Evolutionary conservation across 1,284 basidiomycete genomes (phyloP).

Genomic region (Rugosomyces carneus): DNA sequence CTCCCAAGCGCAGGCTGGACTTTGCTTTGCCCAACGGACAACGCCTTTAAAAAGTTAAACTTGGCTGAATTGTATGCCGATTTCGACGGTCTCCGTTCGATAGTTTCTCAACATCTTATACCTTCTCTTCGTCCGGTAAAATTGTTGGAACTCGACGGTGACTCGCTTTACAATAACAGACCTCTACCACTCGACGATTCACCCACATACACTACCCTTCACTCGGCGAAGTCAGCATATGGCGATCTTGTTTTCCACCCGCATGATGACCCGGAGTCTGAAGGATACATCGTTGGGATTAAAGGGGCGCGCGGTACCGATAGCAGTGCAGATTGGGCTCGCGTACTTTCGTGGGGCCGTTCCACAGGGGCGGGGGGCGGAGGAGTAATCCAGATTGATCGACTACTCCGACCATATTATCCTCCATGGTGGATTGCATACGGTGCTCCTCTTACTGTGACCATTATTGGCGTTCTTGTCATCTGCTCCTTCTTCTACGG

Average conservation of each 20-base stretch:
- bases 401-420: constrained; percentile 78
- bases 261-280: constrained; percentile 35
- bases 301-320: constrained; percentile 78
- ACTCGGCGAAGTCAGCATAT: constrained; percentile 55
- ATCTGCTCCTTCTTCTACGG: constrained; percentile 72
- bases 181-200: constrained; percentile 71
- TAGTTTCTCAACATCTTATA: constrained; percentile 90
- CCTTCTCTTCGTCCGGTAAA: constrained; percentile 24
- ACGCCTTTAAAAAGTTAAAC: constrained; percentile 88
- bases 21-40: constrained; percentile 86
- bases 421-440: constrained; percentile 78
- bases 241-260: constrained; percentile 79
- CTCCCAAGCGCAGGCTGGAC: constrained; percentile 63
- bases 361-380: constrained; percentile 71
- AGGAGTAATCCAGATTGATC: constrained; percentile 87
- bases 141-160: constrained; percentile 23
- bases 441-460: constrained; percentile 56
- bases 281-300: constrained; percentile 78
- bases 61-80: constrained; percentile 74
- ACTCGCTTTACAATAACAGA: constrained; percentile 52
- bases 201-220: constrained; percentile 69
- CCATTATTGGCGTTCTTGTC: constrained; percentile 45
- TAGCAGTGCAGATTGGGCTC: constrained; percentile 69
- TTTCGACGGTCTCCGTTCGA: constrained; percentile 48
- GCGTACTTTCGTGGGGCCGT: constrained; percentile 76